These are phyloP conservation scores for Aegilops speltoides DNA, from an alignment of 176 grass and related monocot species.

Conservation along the genomic window DNA sequence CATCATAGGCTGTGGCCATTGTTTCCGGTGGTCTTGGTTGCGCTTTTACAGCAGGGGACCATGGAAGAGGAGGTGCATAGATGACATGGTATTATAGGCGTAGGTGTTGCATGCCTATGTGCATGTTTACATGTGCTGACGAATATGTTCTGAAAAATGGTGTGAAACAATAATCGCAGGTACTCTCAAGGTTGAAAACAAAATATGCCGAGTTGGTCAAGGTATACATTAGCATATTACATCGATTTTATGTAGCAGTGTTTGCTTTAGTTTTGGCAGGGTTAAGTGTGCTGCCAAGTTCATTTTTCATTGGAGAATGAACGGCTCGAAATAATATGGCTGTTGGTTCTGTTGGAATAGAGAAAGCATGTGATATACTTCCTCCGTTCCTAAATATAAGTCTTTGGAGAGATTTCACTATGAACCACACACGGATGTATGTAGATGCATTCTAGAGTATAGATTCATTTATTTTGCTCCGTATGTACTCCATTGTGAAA, in stretches of 20 bases:
- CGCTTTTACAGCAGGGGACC: conserved; percentile 11
- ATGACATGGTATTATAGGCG: conserved; percentile 38
- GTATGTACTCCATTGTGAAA: too few relatives aligned
- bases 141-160: conserved; percentile 21
- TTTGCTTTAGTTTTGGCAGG: conserved; percentile 17
- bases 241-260: background rate
- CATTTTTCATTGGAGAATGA: background rate
- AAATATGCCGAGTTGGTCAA: conserved; percentile 14
- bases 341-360: background rate
- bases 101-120: background rate
- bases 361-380: background rate
- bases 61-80: background rate
- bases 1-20: conserved; percentile 30
- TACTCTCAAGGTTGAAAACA: conserved; percentile 25
- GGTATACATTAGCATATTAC: background rate
- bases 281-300: background rate
- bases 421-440: too few relatives aligned
- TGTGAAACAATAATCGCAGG: conserved; percentile 10
- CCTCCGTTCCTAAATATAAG: too few relatives aligned
- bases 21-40: conserved; percentile 10
- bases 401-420: too few relatives aligned
- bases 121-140: conserved; percentile 30
- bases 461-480: too few relatives aligned
- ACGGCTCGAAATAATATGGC: background rate
- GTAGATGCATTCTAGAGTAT: too few relatives aligned